Evolutionary conservation across 176 grass and related monocot genomes (phyloP), one percentile per base, ranked within the genome.

Genomic region (Chrysopogon serrulatus): DNA sequence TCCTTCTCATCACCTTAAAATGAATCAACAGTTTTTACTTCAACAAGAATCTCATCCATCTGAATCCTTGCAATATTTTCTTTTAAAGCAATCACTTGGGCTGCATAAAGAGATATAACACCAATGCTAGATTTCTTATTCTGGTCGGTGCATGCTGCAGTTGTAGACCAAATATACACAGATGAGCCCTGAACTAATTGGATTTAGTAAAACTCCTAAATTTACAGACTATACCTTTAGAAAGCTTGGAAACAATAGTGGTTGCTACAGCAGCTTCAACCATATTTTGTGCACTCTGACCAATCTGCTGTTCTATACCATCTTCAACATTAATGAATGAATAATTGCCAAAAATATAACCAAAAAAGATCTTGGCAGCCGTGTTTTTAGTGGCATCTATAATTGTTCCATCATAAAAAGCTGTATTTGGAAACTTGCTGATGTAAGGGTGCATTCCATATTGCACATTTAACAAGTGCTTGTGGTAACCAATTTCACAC

Each of bases 361-460:
- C 9, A 7, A 88, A 35, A n/a, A 72, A n/a, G n/a, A n/a, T n/a
- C n/a, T n/a, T n/a, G n/a, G n/a, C n/a, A n/a, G n/a, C n/a, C n/a
- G n/a, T n/a, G n/a, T n/a, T n/a, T n/a, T n/a, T 85, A 27, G 19
- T 47, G 11, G 71, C 88, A 64, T 90, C 23, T 44, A 14, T 57
- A 76, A 88, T 83, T 60, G 71, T 39, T 5, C 16, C 36, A 16
- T 24, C 14, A 27, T 93, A 93, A 35, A 93, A 90, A 0, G 54
- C 83, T 16, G 0, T 8, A 69, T 83, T 90, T 36, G 88, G 82
- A 74, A 93, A 90, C 4, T 31, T 23, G 49, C 72, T 87, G 24
- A 94, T 94, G 6, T 0, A 82, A 45, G 92, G 88, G 10, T 90
- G 86, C 88, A 90, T 90, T 44, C 92, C 82, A 57, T 94, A 91